phyloP scores from a whole-genome alignment of 1,139 yeast genomes.

The Pichia sp. region DNA sequence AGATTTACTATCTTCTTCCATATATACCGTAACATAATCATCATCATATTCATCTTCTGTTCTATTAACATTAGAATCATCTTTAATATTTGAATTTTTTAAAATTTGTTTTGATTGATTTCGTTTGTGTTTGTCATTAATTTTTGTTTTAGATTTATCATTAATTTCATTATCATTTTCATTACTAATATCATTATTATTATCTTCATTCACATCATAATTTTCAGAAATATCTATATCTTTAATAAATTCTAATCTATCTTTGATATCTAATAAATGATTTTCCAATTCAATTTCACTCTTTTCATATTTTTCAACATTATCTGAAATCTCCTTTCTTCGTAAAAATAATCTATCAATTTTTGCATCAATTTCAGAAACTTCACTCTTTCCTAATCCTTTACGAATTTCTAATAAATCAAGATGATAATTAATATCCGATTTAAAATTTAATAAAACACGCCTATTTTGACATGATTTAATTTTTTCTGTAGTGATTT shows the following conservation, averaged over 20 bases:
- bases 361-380: slow-evolving; percentile 53
- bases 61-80: neutral
- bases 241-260: slow-evolving; percentile 33
- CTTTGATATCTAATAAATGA: slow-evolving; percentile 38
- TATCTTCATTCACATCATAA: slow-evolving; percentile 16
- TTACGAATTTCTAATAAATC: slow-evolving; percentile 57
- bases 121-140: slow-evolving; percentile 2
- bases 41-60: slow-evolving; percentile 8
- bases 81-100: neutral
- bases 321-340: slow-evolving; percentile 48
- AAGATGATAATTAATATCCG: slow-evolving; percentile 40
- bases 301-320: slow-evolving; percentile 54
- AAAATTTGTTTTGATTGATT: neutral
- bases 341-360: slow-evolving; percentile 44
- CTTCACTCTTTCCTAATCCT: slow-evolving; percentile 57
- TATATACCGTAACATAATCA: slow-evolving; percentile 9
- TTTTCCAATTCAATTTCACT: slow-evolving; percentile 50
- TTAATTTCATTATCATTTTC: slow-evolving; percentile 13
- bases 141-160: slow-evolving; percentile 8
- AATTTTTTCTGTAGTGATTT: slow-evolving; percentile 36
- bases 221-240: slow-evolving; percentile 20
- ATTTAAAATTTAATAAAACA: slow-evolving; percentile 34
- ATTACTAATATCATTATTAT: slow-evolving; percentile 19
- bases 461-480: slow-evolving; percentile 36
- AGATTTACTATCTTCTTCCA: slow-evolving; percentile 8